phyloP scores from a whole-genome alignment of 495 filamentous ascomycete genomes.

The Penicillium taxi region DNA sequence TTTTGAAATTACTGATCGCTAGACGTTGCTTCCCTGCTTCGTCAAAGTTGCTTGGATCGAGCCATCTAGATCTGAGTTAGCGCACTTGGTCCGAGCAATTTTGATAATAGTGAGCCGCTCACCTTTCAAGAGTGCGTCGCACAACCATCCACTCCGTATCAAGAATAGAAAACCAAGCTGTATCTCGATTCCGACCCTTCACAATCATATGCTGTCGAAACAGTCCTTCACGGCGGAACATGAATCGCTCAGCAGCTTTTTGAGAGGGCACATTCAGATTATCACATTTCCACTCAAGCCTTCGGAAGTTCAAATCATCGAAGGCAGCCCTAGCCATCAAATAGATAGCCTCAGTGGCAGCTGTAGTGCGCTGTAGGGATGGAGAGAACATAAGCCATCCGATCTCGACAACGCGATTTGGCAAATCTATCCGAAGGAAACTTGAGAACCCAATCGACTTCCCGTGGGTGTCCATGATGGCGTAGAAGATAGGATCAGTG shows the following conservation, averaged over 20 bases:
- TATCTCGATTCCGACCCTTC: conserved; percentile 37
- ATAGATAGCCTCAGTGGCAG: conserved; percentile 45
- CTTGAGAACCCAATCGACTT: conserved; percentile 4
- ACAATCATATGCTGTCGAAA: conserved; percentile 51
- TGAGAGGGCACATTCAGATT: conserved; percentile 39
- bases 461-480: conserved; percentile 3
- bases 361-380: conserved; percentile 3
- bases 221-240: conserved; percentile 46
- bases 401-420: conserved; percentile 5
- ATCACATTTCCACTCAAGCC: conserved; percentile 56
- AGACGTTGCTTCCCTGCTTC: conserved; percentile 6
- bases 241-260: conserved; percentile 43
- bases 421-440: conserved; percentile 5
- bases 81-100: too few relatives aligned
- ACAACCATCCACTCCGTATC: conserved; percentile 7
- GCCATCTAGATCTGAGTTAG: too few relatives aligned
- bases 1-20: too few relatives aligned
- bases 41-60: conserved; percentile 7
- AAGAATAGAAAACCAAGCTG: conserved; percentile 9
- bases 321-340: conserved; percentile 39
- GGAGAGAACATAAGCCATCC: conserved; percentile 11
- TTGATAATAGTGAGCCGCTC: too few relatives aligned
- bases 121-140: conserved; percentile 4
- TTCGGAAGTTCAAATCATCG: conserved; percentile 42
- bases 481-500: conserved; percentile 8